A percentile compares a stretch with the other conserved stretches of the same genome.
phyloP scores from a whole-genome alignment of 148 eudicot genomes.

The Arctostaphylos glauca region DNA sequence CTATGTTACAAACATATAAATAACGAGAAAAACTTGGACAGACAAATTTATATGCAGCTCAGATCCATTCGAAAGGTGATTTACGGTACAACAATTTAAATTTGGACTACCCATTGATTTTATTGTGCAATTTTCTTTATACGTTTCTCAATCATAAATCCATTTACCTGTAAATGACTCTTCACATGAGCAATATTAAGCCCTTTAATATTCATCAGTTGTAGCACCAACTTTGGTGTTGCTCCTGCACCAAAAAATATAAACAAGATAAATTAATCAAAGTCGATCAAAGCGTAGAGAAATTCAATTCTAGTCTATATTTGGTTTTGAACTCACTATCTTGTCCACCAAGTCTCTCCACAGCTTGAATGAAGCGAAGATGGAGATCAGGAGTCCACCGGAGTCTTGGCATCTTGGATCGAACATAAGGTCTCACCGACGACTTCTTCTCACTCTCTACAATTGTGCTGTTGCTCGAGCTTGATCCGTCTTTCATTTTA shows the following conservation, averaged over 20 bases:
- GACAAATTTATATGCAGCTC: too few relatives aligned
- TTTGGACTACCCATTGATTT: too few relatives aligned
- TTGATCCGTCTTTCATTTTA: conserved; percentile 36
- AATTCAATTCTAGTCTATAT: too few relatives aligned
- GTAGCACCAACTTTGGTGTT: conserved; percentile 88
- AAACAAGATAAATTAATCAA: too few relatives aligned
- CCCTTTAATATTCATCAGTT: conserved; percentile 75
- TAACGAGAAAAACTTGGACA: too few relatives aligned
- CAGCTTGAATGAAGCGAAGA: conserved; percentile 65
- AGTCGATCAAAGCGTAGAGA: too few relatives aligned
- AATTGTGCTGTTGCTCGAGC: conserved; percentile 71
- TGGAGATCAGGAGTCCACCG: conserved; percentile 90
- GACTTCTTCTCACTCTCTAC: conserved; percentile 43
- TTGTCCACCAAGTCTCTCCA: conserved; percentile 81
- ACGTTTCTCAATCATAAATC: too few relatives aligned
- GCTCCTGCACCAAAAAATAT: conserved; percentile 48
- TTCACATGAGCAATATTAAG: conserved; percentile 85
- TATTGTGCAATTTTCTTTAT: too few relatives aligned
- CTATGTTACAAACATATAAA: too few relatives aligned
- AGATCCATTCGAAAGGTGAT: too few relatives aligned
- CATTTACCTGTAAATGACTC: conserved; percentile 77
- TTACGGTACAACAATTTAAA: too few relatives aligned
- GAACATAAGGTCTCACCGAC: conserved; percentile 63
- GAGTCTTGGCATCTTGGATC: conserved; percentile 76
- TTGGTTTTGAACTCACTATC: conserved; percentile 46